These are phyloP conservation scores for Eucalyptus curtisii DNA, from an alignment of 345 rosid genomes.

Conservation along the genomic window DNA sequence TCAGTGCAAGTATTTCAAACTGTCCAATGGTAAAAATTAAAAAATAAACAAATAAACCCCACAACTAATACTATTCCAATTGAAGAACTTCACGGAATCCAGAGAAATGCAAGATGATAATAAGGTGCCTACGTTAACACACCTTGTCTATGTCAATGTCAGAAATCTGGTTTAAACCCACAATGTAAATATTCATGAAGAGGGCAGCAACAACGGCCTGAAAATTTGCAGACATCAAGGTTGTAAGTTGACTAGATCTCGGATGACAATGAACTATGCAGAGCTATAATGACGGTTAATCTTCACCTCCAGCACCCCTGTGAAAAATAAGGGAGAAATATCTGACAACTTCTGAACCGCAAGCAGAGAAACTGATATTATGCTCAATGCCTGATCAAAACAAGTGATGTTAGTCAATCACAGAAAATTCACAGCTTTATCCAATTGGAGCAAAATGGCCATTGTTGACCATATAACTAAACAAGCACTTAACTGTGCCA, in stretches of 20 bases:
- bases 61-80: not conserved
- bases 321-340: conserved; percentile 57
- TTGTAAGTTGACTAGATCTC: not conserved
- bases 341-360: conserved; percentile 75
- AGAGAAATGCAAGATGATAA: not conserved
- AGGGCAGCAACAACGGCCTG: conserved; percentile 93
- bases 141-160: conserved; percentile 97
- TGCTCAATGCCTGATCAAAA: conserved; percentile 61
- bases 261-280: not conserved
- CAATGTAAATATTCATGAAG: conserved; percentile 90
- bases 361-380: conserved; percentile 83
- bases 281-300: not conserved
- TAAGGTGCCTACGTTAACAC: not conserved
- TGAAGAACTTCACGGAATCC: not conserved
- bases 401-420: not conserved
- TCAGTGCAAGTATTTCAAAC: not conserved
- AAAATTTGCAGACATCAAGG: not conserved
- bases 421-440: not conserved
- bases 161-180: conserved; percentile 79
- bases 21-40: not conserved
- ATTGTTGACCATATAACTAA: not conserved
- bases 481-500: conserved; percentile 78
- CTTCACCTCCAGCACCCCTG: conserved; percentile 71
- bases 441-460: not conserved
- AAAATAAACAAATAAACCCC: not conserved